Percentiles rank a stretch among this genome's conserved stretches.
Conservation (phyloP, 257 asterid species). For the Penstemon eatonii region DNA sequence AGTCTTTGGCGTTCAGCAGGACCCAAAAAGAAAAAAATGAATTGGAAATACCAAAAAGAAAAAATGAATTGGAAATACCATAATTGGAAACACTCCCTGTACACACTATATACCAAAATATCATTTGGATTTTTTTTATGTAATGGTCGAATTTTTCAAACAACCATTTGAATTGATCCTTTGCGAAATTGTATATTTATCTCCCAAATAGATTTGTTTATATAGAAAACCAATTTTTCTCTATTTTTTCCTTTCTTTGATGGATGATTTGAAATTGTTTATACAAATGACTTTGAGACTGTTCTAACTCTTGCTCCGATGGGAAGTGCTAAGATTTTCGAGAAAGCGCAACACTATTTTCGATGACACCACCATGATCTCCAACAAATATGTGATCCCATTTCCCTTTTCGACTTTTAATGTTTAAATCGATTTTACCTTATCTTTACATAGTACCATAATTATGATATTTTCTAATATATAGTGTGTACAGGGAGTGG, state of each 20-base stretch:
- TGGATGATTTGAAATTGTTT: neutral
- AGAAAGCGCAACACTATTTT: slow-evolving; percentile 56
- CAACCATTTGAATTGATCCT: no score
- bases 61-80: no score
- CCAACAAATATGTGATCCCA: slow-evolving; percentile 50
- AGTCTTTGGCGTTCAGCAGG: slow-evolving; percentile 13
- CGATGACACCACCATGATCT: slow-evolving; percentile 46
- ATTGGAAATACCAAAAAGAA: no score
- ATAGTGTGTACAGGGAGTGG: slow-evolving; percentile 53
- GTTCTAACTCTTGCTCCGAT: slow-evolving; percentile 70
- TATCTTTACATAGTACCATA: neutral
- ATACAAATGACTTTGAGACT: slow-evolving; percentile 39
- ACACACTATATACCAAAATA: no score
- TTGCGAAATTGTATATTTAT: no score
- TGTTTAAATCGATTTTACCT: neutral
- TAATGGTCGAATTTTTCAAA: no score
- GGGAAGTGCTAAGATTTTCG: slow-evolving; percentile 48
- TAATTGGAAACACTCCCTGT: no score
- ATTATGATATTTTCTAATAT: neutral
- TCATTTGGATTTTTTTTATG: no score
- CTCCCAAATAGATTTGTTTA: no score
- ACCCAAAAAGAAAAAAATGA: slow-evolving; percentile 21
- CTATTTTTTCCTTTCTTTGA: no score
- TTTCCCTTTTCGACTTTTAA: slow-evolving; percentile 4
- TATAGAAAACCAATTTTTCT: no score